Evolutionary conservation across 2,329 filamentous ascomycete genomes (phyloP).

Genomic region (Ceratocystis cacaofunesta): DNA sequence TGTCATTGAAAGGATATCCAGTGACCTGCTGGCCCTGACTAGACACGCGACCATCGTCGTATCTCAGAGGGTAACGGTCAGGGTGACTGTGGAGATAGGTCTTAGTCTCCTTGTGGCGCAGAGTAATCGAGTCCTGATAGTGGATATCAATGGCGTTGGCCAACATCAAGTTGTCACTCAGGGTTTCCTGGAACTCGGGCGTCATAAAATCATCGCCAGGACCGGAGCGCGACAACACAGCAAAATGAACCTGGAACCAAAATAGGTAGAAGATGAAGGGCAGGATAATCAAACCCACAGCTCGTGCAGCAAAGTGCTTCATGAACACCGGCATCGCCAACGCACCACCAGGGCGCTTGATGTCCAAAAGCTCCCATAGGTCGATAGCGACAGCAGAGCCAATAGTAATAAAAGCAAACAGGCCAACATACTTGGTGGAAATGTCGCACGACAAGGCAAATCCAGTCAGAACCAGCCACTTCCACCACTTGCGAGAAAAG

Average conservation of each 20-base stretch:
- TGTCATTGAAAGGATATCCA: constrained; percentile 94
- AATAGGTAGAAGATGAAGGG: constrained; percentile 98
- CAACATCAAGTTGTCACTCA: constrained; percentile 88
- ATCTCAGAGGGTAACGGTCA: constrained; percentile 79
- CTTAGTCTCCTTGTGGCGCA: constrained; percentile 96
- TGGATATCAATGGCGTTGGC: constrained; percentile 73
- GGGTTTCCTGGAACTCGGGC: constrained; percentile 91
- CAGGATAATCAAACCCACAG: constrained; percentile 72
- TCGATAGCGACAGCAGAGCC: constrained; percentile 88
- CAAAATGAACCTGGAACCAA: constrained; percentile 99
- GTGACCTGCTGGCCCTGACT: constrained; percentile 97
- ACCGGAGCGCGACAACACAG: constrained; percentile 72
- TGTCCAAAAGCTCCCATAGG: constrained; percentile 83
- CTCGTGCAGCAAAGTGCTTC: constrained; percentile 80
- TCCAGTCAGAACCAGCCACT: constrained; percentile 91
- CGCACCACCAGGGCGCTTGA: constrained; percentile 71
- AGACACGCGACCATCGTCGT: constrained; percentile 93
- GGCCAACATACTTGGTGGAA: constrained; percentile 93
- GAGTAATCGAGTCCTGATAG: constrained; percentile 75
- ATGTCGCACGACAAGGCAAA: constrained; percentile 94
- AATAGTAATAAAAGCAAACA: constrained; percentile 94
- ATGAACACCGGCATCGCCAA: constrained; percentile 64
- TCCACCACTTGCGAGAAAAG: constrained; percentile 98
- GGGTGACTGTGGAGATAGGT: constrained; percentile 87
- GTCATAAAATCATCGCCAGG: constrained; percentile 98